These are phyloP conservation scores for Hyaloscypha hepaticicola DNA, from an alignment of 495 filamentous ascomycete species.

Conservation along the genomic window DNA sequence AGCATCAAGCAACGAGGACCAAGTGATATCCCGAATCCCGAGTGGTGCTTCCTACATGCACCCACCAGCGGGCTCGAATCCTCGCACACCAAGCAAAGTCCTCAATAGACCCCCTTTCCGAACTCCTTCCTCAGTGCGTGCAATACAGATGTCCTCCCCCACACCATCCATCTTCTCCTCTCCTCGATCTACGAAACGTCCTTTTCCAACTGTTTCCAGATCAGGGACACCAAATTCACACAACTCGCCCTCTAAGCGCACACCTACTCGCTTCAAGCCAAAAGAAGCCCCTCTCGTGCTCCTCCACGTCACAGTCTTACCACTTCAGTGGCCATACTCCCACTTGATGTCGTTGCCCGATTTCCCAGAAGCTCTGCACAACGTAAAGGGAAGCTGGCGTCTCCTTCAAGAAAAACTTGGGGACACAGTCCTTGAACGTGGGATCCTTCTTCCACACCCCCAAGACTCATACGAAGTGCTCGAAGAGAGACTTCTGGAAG, in stretches of 20 bases:
- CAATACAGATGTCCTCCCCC: constrained; percentile 75
- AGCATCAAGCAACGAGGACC: constrained; percentile 11
- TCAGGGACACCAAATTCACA: constrained; percentile 47
- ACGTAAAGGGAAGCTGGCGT: constrained; percentile 69
- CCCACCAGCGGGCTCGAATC: constrained; percentile 12
- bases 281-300: constrained; percentile 70
- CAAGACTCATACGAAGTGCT: constrained; percentile 87
- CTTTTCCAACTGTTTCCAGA: constrained; percentile 48
- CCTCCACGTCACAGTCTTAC: constrained; percentile 81
- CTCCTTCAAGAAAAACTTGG: constrained; percentile 72
- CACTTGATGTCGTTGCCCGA: constrained; percentile 43
- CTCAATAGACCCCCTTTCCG: constrained; percentile 52
- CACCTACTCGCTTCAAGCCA: constrained; percentile 46
- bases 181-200: constrained; percentile 43
- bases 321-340: constrained; percentile 68
- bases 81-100: constrained; percentile 36
- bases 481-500: constrained; percentile 88
- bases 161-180: constrained; percentile 49
- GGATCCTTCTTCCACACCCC: constrained; percentile 85
- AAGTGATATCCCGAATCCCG: constrained; percentile 30
- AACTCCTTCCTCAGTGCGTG: constrained; percentile 72
- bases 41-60: constrained; percentile 28
- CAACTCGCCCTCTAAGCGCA: constrained; percentile 43
- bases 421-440: constrained; percentile 78
- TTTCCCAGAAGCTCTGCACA: constrained; percentile 53